Evolutionary conservation across 495 filamentous ascomycete species (phyloP), one percentile per base, ranked within the genome.

Genomic region (Daldinia concentrica): DNA sequence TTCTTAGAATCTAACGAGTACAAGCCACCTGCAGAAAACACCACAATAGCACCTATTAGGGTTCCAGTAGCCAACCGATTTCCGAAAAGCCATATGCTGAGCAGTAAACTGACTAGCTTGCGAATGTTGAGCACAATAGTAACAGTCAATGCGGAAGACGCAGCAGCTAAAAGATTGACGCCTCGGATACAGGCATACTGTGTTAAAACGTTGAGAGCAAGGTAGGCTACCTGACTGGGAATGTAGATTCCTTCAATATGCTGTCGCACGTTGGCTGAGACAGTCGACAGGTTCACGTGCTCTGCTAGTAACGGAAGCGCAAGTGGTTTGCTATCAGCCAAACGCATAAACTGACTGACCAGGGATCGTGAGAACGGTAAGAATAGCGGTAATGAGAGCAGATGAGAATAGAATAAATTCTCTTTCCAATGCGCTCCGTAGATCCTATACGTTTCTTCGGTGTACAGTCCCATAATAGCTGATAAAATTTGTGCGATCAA

Each of bases 171-270:
- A 19, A 97, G 86, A 72, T 99, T 98, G 36, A 99, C 95, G 1
- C 95, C 95, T 4, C 93, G 91, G 68, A 98, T 97, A 77, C 95
- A 99, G 19, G 92, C 84, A 75, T 97, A 95, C 79, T 99, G 95
- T 29, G 95, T 99, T 45, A 96, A 68, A 0, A 94, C 92, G 79
- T 98, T 99, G 71, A 93, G 82, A 4, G 86, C 69, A 24, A 97
- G 82, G 71, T 89, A 93, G 30, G 90, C 83, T 1, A 97, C 79
- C 69, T 93, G 90, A 43, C 85, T 90, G 1, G 94, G 94, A 14
- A 93, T 81, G 30, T 78, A 76, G 39, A 84, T 80, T 2, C 69
- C 74, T 52, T 81, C 78, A 0, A 77, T 73, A 14, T 65, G 76
- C 61, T 76, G 75, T 37, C 70, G 77, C 51, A 79, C 55, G 14